Base-by-base conservation (phyloP, 176 grass and related monocot species). In the Puya raimondii region DNA sequence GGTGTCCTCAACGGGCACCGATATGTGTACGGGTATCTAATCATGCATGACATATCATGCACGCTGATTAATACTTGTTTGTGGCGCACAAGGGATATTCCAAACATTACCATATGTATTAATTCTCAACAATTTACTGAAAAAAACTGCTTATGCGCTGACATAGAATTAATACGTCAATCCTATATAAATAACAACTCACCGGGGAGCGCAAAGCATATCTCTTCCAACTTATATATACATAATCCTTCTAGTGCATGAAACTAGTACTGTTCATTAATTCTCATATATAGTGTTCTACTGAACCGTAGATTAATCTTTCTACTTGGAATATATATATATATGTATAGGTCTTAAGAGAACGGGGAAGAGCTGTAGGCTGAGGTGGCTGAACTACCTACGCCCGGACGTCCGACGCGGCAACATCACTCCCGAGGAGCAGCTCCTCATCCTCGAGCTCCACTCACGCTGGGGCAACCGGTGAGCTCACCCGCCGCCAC, bases 401-500 rank as follows among this genome's bases (percentile, higher is more conserved):
- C 89, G 93, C 0, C 93, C 93, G 1, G 93, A 92, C 74, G 83
- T 97, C 80, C 93, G 93, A 7, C 93, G 89, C 3, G 93, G 93
- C 49, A 92, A 81, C 86, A 97, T 97, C 86, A 97, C 89, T 11
- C 89, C 89, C 33, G 81, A 97, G 83, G 93, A 97, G 84, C 93
- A 97, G 67, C 86, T 97, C 52, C 84, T 92, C 67, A 97, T 97
- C 87, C 93, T 97, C 0, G 89, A 97, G 80, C 93, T 97, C 59
- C 93, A 97, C 86, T 92, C 93, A 7, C 86, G 93, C 12, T 97
- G 93, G 93, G 93, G 93, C 51, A 97, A 97, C 79, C 89, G 93
- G 16, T 88, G 70, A 68, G 56, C 56, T 22, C 21, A 61, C 16
- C 21, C 56, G 9, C 21, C 17, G 1, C 3, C 54, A 6, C 56